Evolutionary conservation across 306 rosid genomes (phyloP), one percentile per base, ranked within the genome.

Genomic region (Medicago ruthenica): DNA sequence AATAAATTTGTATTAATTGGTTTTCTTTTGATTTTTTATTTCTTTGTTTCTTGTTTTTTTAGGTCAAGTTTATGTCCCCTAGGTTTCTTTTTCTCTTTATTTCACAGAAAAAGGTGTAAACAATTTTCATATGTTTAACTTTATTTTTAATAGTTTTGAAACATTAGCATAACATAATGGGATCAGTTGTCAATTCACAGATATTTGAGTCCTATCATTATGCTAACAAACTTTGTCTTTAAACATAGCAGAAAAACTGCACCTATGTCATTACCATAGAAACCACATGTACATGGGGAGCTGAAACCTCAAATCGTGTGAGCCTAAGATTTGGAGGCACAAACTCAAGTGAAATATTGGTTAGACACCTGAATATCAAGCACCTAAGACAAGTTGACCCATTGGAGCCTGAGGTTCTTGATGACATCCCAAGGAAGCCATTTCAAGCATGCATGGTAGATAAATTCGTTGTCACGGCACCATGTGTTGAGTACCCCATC

Each of bases 381-480:
- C 96, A 89, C 58, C 70, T 80, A 20, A 82, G 86, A 65, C 83
- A 79, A 76, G 81, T 93, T 60, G 92, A 91, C 17, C 84, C 90
- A 14, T 36, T 93, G 54, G 82, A 88, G 12, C 90, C 96, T 0
- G 41, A 69, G 10, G 84, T 84, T 67, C 86, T 88, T 2, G 97
- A 91, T 53, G 92, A 93, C 58, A 21, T 88, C 15, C 86, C 96
- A 6, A 84, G 85, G 62, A 87, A 80, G 60, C 97, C 98, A 53
- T 93, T 93, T 75, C 96, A 91, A 79, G 91, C 89, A 16, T 93
- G 98, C 77, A 71, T 64, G 82, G 92, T 93, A 36, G 97, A 93
- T 79, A 79, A 84, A 36, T 91, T 93, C 73, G 85, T 77, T 40
- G 90, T 91, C 9, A 72, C 65, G n/a, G 93, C 87, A 17, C 87